These are phyloP conservation scores for Hericium rajendrae DNA, from an alignment of 768 basidiomycete species.

Conservation along the genomic window DNA sequence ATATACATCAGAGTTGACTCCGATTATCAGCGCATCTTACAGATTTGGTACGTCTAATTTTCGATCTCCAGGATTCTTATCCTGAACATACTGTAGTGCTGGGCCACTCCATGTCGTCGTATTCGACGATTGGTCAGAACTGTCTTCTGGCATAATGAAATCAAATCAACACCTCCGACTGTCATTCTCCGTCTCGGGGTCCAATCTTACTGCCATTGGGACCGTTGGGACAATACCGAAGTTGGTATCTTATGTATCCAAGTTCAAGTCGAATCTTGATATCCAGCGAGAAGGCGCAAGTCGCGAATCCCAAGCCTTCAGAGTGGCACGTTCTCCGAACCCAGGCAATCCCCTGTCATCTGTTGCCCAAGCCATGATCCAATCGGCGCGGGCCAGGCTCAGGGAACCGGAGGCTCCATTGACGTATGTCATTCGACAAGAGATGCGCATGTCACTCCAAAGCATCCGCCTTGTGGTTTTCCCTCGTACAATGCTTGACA, in stretches of 20 bases:
- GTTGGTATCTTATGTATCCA: conserved; percentile 62
- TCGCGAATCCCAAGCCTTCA: conserved; percentile 70
- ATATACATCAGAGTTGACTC: conserved; percentile 61
- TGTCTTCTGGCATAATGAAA: conserved; percentile 28
- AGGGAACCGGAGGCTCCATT: conserved; percentile 55
- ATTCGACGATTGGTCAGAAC: conserved; percentile 72
- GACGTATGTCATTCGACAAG: conserved; percentile 56
- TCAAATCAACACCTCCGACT: conserved; percentile 52
- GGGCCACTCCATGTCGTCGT: conserved; percentile 70
- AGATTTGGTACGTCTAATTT: conserved; percentile 52
- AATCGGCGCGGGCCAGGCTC: conserved; percentile 61
- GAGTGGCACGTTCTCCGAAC: conserved; percentile 58
- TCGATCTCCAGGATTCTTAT: background rate
- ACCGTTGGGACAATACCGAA: conserved; percentile 74
- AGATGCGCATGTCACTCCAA: conserved; percentile 62
- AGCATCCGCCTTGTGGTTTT: conserved; percentile 64
- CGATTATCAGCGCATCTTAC: conserved; percentile 63
- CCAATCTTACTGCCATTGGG: conserved; percentile 54
- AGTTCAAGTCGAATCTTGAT: conserved; percentile 64
- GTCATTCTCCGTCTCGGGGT: conserved; percentile 66
- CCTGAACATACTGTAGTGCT: conserved; percentile 35
- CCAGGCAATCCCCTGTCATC: conserved; percentile 75
- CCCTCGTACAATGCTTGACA: conserved; percentile 69
- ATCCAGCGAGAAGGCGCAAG: conserved; percentile 68
- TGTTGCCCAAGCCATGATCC: conserved; percentile 79